Evolutionary conservation across 352 stramenopile genomes (phyloP), one percentile per base, ranked within the genome.

Genomic region (Aphanomyces invadans): DNA sequence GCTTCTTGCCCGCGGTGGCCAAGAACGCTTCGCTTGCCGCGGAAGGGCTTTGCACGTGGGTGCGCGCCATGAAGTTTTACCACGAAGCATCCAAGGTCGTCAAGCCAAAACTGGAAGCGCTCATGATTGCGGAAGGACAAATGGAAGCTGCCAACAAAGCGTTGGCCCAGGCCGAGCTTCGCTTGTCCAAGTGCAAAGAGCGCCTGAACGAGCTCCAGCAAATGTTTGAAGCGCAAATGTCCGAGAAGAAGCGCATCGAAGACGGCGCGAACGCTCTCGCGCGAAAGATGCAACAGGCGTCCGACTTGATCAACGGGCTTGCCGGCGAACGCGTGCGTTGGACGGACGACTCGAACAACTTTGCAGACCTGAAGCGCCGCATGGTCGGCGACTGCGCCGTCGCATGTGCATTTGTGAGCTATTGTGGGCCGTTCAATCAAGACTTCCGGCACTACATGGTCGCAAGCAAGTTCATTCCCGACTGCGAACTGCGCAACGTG

Each of bases 21-120:
- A 99, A 98, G 79, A 98, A 98, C 52, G 97, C 96, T 0, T 98
- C 92, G 51, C 86, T 90, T 2, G 96, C 96, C 49, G 96, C 96
- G 1, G 95, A 99, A 73, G 96, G 96, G 2, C 74, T 99, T 28
- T 99, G 96, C 70, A 98, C 90, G 26, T 99, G 96, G 88, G 95
- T 98, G 62, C 79, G 88, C 33, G 97, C 97, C 1, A 99, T 99
- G 97, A 98, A 98, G 70, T 98, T 96, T 67, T 99, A 99, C 77
- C 95, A 99, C 74, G 91, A 98, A 72, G 97, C 95, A 0, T 98
- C 92, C 26, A 99, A 98, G 74, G 97, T 99, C 67, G 96, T 99
- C 15, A 99, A 99, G 72, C 97, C 97, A 9, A 99, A 99, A 74
- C 83, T 99, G 2, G 97, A 99, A 73, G 96, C 95, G 25, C 82